Base-by-base conservation (phyloP, 352 stramenopile genomes). In the Elongisporangium prolatum region DNA sequence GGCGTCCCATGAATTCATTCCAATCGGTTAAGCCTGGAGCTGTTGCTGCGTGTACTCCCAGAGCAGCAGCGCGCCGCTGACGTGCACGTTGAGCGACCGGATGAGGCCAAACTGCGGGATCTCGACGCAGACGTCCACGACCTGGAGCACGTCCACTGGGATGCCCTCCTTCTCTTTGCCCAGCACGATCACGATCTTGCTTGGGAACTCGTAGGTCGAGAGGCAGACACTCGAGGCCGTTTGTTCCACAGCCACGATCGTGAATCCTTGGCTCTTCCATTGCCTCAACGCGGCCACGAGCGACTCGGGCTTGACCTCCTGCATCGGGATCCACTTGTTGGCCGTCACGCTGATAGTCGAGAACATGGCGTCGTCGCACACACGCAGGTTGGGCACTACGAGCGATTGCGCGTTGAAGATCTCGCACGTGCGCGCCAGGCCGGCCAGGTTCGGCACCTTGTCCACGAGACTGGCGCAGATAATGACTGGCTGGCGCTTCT, bases 31-130 rank as follows among this genome's bases (percentile, higher is more conserved):
- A 21, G 64, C 59, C 52, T 74, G 56, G 13, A 91, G 64, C 34
- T 74, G 84, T 66, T 98, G 95, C 64, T 97, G 94, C 18, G 93
- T 98, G 71, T 98, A 98, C 68, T 98, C 93, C 95, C 96, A 99
- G 56, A 99, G 80, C 53, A 96, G 63, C 21, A 99, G 84, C 18
- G 96, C 93, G 51, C 94, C 96, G 58, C 88, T 97, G 20, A 99
- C 97, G 65, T 99, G 97, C 48, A 98, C 96, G 62, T 99, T 99
- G 24, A 99, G 84, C 51, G 89, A 98, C 7, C 97, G 84, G 53
- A 98, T 97, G 47, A 99, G 89, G 1, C 97, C 97, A 52, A 98
- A 89, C 67, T 99, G 97, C 17, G 97, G 97, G 69, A 99, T 99
- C 72, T 99, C 96, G 21, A 99, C 89, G 60, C 96, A 99, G 17